Evolutionary conservation across 306 rosid genomes (phyloP), one percentile per base, ranked within the genome.

Genomic region (Dryas alaskensis): DNA sequence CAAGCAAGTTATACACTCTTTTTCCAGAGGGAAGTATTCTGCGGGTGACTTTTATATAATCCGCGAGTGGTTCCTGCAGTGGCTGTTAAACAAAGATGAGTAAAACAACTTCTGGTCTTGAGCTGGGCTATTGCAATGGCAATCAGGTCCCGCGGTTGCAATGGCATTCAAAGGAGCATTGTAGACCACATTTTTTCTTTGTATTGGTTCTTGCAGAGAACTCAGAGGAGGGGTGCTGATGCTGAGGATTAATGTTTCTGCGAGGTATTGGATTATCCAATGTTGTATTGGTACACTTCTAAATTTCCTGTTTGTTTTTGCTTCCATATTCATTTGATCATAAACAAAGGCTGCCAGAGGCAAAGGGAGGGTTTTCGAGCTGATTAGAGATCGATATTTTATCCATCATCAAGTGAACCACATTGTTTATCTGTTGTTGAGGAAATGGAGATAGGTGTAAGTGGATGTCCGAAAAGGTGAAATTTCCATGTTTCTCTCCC

Each of bases 311-410:
- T 76, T 72, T 82, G 74, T 89, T 86, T 85, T 84, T 70, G 65
- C 63, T 83, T 83, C 78, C 83, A 73, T 82, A 87, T 89, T 84
- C 83, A 82, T 80, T 86, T 83, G 75, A 82, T 83, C 84, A 75
- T 76, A 86, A 79, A 60, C 76, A 77, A 84, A 78, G 84, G 75
- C 80, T 53, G 81, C 82, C 63, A 14, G 79, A 73, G 76, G 80
- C 65, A 75, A 65, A 65, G 61, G 72, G 73, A 72, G 65, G 80
- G 75, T 75, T 80, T 69, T 60, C 44, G 69, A 77, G 83, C 85
- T 75, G 70, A 54, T 58, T 46, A 67, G 75, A 82, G 82, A 79
- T 55, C 65, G 81, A 45, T 77, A 66, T 22, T 31, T n/a, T 31
- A 48, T 66, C 68, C 62, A 51, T 60, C 71, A 74, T 60, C 47